Base-by-base conservation (phyloP, 495 filamentous ascomycete genomes). In the Pseudevernia furfuracea region DNA sequence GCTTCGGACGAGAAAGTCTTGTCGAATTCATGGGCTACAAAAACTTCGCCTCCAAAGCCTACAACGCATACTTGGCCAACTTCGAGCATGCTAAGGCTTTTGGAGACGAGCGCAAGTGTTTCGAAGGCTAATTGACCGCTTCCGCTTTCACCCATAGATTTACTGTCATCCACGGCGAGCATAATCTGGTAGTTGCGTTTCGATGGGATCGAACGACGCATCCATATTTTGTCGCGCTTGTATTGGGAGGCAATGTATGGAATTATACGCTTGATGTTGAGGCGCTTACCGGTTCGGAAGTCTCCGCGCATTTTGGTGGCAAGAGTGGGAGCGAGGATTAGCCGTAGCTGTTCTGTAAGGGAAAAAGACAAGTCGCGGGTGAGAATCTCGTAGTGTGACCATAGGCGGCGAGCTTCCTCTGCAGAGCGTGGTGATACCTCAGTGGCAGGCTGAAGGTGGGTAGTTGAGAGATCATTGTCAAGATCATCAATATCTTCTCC, bases 181-280 rank as follows among this genome's bases (percentile, higher is more conserved):
- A 97, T 85, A 74, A 99, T 92, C 73, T 99, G 95, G 74, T 97
- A 97, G 66, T 87, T 86, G 28, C 95, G 88, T 74, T 97, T 97
- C 58, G 85, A 90, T 4, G 95, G 95, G 59, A 93, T 87, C 17
- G 86, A 87, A 58, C 95, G 85, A 14, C 95, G 86, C 89, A 97
- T 95, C 95, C 95, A 99, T 76, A 99, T 99, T 78, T 97, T 97
- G 82, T 99, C 95, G 65, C 93, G 89, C 82, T 96, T 97, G 82
- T 96, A 99, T 66, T 87, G 84, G 4, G 90, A 95, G 6, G 95
- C 95, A 67, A 99, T 97, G 78, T 97, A 99, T 0, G 95, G 93
- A 68, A 99, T 97, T 75, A 99, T 99, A 57, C 92, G 89, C 74
- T 96, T 96, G 78, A 99, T 95, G 76, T 97, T 97, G 68, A 99